phyloP scores from a whole-genome alignment of 2,329 filamentous ascomycete species.

The Paecilomyces fulvus region DNA sequence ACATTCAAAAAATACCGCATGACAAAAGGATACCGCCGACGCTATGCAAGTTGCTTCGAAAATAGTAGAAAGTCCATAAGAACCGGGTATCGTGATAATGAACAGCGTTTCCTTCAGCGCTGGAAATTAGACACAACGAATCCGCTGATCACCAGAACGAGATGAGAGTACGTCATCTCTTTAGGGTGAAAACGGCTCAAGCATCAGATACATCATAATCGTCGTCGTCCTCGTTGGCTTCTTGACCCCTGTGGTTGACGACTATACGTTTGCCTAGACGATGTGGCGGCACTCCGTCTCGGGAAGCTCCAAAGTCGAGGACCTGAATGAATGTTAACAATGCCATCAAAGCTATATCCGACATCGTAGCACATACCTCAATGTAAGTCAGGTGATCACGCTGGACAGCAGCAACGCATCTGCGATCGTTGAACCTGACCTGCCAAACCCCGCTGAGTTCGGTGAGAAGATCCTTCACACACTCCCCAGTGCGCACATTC shows the following conservation, averaged over 20 bases:
- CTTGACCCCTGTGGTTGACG: slow-evolving; percentile 33
- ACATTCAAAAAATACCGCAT: slow-evolving; percentile 23
- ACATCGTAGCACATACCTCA: slow-evolving; percentile 56
- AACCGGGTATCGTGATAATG: slow-evolving; percentile 28
- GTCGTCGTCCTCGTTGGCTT: slow-evolving; percentile 24
- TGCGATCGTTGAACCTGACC: slow-evolving; percentile 90
- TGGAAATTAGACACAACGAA: not conserved
- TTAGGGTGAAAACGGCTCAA: slow-evolving; percentile 7
- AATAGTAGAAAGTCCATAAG: slow-evolving; percentile 19
- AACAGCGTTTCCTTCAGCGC: not conserved
- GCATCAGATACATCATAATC: slow-evolving; percentile 22
- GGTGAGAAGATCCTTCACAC: slow-evolving; percentile 83
- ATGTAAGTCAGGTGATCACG: slow-evolving; percentile 88
- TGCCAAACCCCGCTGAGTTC: slow-evolving; percentile 98
- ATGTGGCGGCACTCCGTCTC: slow-evolving; percentile 72
- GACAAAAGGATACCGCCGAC: slow-evolving; percentile 27
- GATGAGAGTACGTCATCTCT: not conserved
- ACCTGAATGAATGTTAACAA: slow-evolving; percentile 51
- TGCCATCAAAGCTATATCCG: slow-evolving; percentile 2
- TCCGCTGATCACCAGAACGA: not conserved
- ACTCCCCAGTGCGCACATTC: slow-evolving; percentile 88
- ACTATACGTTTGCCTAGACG: slow-evolving; percentile 70
- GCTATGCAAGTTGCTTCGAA: slow-evolving; percentile 31
- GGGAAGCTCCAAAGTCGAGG: slow-evolving; percentile 88
- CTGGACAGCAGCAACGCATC: slow-evolving; percentile 95